Evolutionary conservation across 768 basidiomycete species (phyloP), one percentile per base, ranked within the genome.

Genomic region (Suillus decipiens): DNA sequence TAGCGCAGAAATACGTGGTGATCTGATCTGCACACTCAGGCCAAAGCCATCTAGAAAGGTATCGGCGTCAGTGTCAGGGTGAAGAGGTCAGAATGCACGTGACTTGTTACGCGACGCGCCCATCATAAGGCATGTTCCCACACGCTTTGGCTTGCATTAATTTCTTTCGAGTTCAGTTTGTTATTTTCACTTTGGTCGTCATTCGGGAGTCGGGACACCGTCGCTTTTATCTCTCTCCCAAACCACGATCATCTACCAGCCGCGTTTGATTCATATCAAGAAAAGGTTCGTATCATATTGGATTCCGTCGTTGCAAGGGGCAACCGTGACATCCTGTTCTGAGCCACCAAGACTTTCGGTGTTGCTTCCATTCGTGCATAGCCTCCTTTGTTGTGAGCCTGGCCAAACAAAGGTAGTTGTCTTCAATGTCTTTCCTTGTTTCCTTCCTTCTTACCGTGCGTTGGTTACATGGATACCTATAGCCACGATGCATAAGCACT

Each of bases 71-170:
- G 34, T 1, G 9, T 36, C 34, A 37, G 51, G 53, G 54, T 24
- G 5, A 56, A 53, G 36, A 56, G 59, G 59, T 59, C 34, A 59
- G 59, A 42, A 33, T 37, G 63, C 74, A 75, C 73, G 74, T 75
- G 74, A 75, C 74, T 17, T 69, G 67, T 73, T 76, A 75, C 74
- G 74, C 74, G 74, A 75, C 74, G 73, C 73, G 73, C 73, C 59
- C 53, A 19, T 71, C 73, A 74, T 75, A 75, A 76, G 73, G 67
- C 70, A 64, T 63, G 15, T 75, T 75, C 73, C 67, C 73, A 75
- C 75, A 73, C 67, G 53, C 0, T 47, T 47, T 47, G 22, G 22
- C 47, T 58, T 33, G 63, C 62, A 68, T 70, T 66, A 64, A 62
- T 68, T 62, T 63, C 67, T 37, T 59, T 59, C 61, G 17, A n/a